Evolutionary conservation across 2,329 filamentous ascomycete species (phyloP), one percentile per base, ranked within the genome.

Genomic region (Nigrograna mackinnonii): DNA sequence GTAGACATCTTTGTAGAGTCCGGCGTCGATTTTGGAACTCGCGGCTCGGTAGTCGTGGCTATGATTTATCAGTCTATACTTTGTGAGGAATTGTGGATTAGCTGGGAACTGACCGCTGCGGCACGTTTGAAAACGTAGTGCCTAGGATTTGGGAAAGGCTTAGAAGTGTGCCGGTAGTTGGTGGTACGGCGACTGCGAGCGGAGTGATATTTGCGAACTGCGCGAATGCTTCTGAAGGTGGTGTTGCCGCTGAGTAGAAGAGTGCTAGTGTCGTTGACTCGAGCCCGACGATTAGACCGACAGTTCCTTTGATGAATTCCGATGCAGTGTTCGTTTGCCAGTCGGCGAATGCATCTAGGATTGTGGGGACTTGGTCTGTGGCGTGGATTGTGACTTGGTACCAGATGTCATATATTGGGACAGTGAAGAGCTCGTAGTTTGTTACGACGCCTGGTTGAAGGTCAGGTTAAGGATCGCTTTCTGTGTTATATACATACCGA

Each of bases 1-100:
- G 28, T 60, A 58, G 3, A 62, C 57, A 13, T 60, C 56, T 40
- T 55, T 54, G 33, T 62, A 60, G 3, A 62, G 45, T 24, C 55
- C 40, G 2, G 48, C 47, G 32, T 64, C 53, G 22, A 64, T 36
- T n/a, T 43, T 42, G 14, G 17, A 19, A 22, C 37, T 45, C 5
- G 28, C 45, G 7, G 13, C 38, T 12, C 56, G 39, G 31, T 62
- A 64, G 22, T 64, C 58, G 39, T 64, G 60, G 18, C 57, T 57
- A 9, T 19, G 19, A 7, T 11, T 12, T 12, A 28, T 12, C 3
- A 11, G 14, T 28, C 24, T 12, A 14, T 28, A 12, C 24, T 28
- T 28, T 28, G 12, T 5, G 34, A 11, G 12, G 9, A 11, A 7
- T 11, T 11, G 12, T 33, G 17, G 7, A 20, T 20, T 11, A 9